Percentiles rank a stretch among this genome's conserved stretches.
Conservation (phyloP, 1,139 yeast species). For the Waltiozyma solani region DNA sequence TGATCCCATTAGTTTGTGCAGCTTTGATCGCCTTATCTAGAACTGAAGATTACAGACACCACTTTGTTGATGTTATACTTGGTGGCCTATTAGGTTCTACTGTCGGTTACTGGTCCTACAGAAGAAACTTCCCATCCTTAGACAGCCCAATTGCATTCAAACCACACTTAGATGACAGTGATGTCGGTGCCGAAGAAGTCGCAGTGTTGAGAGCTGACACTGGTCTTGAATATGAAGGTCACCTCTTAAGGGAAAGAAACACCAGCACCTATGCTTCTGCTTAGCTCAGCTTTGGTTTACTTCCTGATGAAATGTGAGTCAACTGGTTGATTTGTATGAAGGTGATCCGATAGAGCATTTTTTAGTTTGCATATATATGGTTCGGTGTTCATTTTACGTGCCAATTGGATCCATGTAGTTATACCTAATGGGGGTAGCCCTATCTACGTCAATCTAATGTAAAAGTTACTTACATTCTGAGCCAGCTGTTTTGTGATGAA, state of each 20-base stretch:
- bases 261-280: no score
- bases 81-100: conserved; percentile 48
- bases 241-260: conserved; percentile 6
- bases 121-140: conserved; percentile 35
- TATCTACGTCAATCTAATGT: no score
- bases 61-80: conserved; percentile 54
- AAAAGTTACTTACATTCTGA: no score
- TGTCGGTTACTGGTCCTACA: conserved; percentile 34
- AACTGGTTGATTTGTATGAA: no score
- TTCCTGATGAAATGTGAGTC: no score
- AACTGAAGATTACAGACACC: conserved; percentile 75
- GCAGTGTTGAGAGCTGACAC: conserved; percentile 10
- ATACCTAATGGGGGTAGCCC: no score
- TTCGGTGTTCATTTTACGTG: no score
- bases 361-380: no score
- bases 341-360: no score
- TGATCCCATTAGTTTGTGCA: conserved; percentile 45
- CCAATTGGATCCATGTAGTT: no score
- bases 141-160: conserved; percentile 24
- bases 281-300: no score
- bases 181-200: conserved; percentile 17
- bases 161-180: conserved; percentile 28
- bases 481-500: no score
- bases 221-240: conserved; percentile 10
- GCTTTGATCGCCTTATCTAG: conserved; percentile 57